These are phyloP conservation scores for Grigorovia yakushimaensis DNA, from an alignment of 805 yeast genomes.

Conservation along the genomic window DNA sequence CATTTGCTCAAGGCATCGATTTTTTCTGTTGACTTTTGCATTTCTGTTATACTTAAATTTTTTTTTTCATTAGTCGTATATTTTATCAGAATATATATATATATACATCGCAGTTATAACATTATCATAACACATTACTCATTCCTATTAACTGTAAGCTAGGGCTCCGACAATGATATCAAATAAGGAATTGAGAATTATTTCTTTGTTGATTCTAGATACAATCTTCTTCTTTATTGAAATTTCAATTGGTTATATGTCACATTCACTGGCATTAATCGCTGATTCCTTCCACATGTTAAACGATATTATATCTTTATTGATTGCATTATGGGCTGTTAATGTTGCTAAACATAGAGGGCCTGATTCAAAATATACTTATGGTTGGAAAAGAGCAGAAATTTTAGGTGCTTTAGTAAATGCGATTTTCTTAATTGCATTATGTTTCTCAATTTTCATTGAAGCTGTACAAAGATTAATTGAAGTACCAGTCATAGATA, in stretches of 20 bases:
- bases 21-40: too few relatives aligned
- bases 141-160: not conserved
- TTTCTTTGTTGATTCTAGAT: constrained; percentile 64
- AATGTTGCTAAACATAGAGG: constrained; percentile 70
- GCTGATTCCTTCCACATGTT: constrained; percentile 98
- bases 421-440: constrained; percentile 85
- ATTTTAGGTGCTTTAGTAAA: constrained; percentile 89
- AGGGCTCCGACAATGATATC: constrained; percentile 1
- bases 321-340: constrained; percentile 96
- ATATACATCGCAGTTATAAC: too few relatives aligned
- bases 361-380: constrained; percentile 84
- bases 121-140: too few relatives aligned
- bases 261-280: constrained; percentile 85
- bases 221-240: constrained; percentile 78
- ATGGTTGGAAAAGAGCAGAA: constrained; percentile 98
- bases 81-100: too few relatives aligned
- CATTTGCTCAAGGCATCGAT: too few relatives aligned
- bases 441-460: constrained; percentile 82
- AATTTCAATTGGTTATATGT: constrained; percentile 77
- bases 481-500: constrained; percentile 66
- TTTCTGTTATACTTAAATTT: too few relatives aligned
- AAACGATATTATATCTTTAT: constrained; percentile 80
- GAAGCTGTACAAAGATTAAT: constrained; percentile 89
- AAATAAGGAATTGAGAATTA: constrained; percentile 59
- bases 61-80: too few relatives aligned